Conservation (phyloP, 192 early-diverging fungal species). For the Ambispora gerdemannii region DNA sequence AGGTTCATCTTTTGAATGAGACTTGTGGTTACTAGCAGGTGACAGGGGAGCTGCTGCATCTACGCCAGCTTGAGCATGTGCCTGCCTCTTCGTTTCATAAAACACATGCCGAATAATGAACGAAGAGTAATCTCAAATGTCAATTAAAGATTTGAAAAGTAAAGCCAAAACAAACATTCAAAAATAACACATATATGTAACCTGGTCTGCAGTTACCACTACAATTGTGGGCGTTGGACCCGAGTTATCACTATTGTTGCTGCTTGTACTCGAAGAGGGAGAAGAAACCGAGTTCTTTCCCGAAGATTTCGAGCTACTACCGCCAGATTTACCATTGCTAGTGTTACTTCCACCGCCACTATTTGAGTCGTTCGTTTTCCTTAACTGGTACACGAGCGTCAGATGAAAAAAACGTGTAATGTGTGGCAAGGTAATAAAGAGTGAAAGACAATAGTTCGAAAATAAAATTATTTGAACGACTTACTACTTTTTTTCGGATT, state of each 20-base stretch:
- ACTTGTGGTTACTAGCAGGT: constrained; percentile 26
- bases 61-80: not conserved
- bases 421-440: not conserved
- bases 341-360: constrained; percentile 3
- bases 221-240: constrained; percentile 17
- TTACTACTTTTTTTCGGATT: constrained; percentile 22
- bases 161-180: not conserved
- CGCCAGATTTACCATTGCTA: constrained; percentile 27
- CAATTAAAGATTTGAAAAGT: not conserved
- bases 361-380: constrained; percentile 23
- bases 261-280: not conserved
- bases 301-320: constrained; percentile 20
- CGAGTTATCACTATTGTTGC: not conserved
- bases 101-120: not conserved
- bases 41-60: constrained; percentile 15
- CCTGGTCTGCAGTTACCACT: constrained; percentile 29
- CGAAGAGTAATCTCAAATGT: not conserved
- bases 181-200: not conserved
- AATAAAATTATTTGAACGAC: not conserved
- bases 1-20: constrained; percentile 36
- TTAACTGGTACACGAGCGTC: constrained; percentile 12
- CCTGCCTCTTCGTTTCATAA: not conserved
- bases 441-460: not conserved
- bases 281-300: constrained; percentile 12
- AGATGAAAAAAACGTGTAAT: not conserved